These are phyloP conservation scores for Geosiphon pyriformis DNA, from an alignment of 192 early-diverging fungal genomes.

Conservation along the genomic window DNA sequence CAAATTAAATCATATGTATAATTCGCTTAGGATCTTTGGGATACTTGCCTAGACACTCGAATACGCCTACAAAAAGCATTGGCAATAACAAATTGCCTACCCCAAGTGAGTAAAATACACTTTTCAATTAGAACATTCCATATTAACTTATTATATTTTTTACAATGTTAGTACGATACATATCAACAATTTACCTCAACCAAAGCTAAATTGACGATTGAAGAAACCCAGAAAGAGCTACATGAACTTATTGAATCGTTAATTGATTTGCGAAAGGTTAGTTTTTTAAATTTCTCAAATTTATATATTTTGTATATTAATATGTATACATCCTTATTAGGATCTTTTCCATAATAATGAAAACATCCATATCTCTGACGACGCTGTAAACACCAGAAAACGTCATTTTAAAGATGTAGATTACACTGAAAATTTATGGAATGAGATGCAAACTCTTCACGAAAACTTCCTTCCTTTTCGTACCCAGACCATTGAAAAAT, in stretches of 20 bases:
- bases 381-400: conserved; percentile 34
- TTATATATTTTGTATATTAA: not conserved
- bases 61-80: conserved; percentile 82
- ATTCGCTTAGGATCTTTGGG: conserved; percentile 63
- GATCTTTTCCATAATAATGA: conserved; percentile 39
- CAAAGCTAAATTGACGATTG: conserved; percentile 22
- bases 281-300: not conserved
- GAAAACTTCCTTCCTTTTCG: conserved; percentile 70
- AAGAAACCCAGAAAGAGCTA: conserved; percentile 28
- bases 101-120: conserved; percentile 43
- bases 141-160: conserved; percentile 35
- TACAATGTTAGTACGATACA: conserved; percentile 18
- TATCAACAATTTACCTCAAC: conserved; percentile 21
- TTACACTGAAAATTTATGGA: conserved; percentile 50
- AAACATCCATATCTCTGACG: conserved; percentile 30
- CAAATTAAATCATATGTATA: not conserved
- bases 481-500: conserved; percentile 87
- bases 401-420: conserved; percentile 41
- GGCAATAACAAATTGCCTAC: conserved; percentile 72
- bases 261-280: conserved; percentile 34
- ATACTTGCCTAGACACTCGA: conserved; percentile 75
- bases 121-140: conserved; percentile 35
- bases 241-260: conserved; percentile 37
- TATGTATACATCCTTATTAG: not conserved
- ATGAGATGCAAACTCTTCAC: conserved; percentile 55